These are phyloP conservation scores for Ganoderma resinaceum DNA, from an alignment of 1,284 basidiomycete species.

Conservation along the genomic window DNA sequence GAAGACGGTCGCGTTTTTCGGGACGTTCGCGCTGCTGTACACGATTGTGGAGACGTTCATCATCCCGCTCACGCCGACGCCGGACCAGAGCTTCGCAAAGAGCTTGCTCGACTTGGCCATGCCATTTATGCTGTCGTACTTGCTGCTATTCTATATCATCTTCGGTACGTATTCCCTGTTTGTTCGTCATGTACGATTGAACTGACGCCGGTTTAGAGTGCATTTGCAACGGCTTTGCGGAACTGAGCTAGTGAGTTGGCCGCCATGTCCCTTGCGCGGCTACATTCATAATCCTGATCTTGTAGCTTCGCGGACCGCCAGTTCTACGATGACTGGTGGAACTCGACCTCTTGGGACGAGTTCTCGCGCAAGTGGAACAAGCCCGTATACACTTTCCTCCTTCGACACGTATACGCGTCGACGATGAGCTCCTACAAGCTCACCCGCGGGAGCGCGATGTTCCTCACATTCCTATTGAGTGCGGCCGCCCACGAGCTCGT, in stretches of 20 bases:
- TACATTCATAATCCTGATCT: not conserved
- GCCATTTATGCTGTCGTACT: conserved; percentile 90
- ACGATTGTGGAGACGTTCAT: conserved; percentile 95
- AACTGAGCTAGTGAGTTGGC: conserved; percentile 77
- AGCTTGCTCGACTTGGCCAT: conserved; percentile 88
- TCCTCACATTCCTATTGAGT: conserved; percentile 90
- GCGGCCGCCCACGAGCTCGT: conserved; percentile 94
- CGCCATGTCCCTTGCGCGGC: conserved; percentile 7
- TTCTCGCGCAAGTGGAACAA: conserved; percentile 98
- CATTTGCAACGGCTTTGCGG: conserved; percentile 95
- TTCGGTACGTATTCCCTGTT: conserved; percentile 57
- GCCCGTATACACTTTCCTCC: conserved; percentile 89
- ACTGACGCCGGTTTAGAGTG: conserved; percentile 64
- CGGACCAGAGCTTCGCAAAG: conserved; percentile 77
- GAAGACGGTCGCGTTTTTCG: conserved; percentile 94
- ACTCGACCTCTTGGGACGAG: conserved; percentile 95
- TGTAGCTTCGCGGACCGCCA: conserved; percentile 91
- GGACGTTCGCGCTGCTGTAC: conserved; percentile 93
- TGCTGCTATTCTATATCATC: conserved; percentile 85
- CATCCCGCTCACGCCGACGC: conserved; percentile 77
- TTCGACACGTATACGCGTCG: conserved; percentile 94
- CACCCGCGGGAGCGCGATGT: conserved; percentile 82
- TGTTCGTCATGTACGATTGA: conserved; percentile 3
- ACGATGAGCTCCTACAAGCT: conserved; percentile 82
- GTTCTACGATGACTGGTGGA: conserved; percentile 99